Base-by-base conservation (phyloP, 306 rosid genomes). In the Pueraria montana region DNA sequence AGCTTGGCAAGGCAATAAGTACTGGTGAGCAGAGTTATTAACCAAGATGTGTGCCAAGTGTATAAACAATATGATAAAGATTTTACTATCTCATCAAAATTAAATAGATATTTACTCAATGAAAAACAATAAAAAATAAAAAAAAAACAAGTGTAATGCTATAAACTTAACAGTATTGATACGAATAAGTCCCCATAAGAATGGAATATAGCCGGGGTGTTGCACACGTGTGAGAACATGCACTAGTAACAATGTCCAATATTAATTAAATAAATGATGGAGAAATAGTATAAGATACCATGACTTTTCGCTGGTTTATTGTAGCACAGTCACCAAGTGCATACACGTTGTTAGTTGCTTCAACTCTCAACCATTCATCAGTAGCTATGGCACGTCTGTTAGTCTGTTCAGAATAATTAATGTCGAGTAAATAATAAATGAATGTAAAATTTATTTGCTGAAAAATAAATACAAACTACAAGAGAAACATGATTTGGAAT, bases 271-370 rank as follows among this genome's bases (percentile, higher is more conserved):
- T 86, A 69, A 46, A 61, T 11, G 17, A 74, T 70, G 77, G 75
- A 63, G 53, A 74, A 83, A 72, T 17, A 45, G 84, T 24, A 67
- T 34, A 34, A 82, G 23, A 76, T 85, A 93, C 99, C 98, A 93
- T 89, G 93, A 95, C 98, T 92, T 81, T 95, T 46, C 99, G 93
- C 90, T 95, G 99, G 86, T 95, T 95, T 87, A 95, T 93, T 50
- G 99, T 93, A 42, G 97, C 97, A 69, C 99, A 93, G 79, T 95
- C 99, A 79, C 99, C 99, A 72, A 95, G 93, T 20, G 99, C 97
- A 83, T 95, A 95, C 78, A 95, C 85, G 26, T 86, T 89, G 86
- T 86, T 84, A 32, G 93, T 87, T 84, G 96, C 94, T 81, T 95
- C 99, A 40, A 91, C 97, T 81, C 99, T 91, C 86, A 95, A 90